Conservation (phyloP, 1,139 yeast genomes). For the Arxiozyma telluris region DNA sequence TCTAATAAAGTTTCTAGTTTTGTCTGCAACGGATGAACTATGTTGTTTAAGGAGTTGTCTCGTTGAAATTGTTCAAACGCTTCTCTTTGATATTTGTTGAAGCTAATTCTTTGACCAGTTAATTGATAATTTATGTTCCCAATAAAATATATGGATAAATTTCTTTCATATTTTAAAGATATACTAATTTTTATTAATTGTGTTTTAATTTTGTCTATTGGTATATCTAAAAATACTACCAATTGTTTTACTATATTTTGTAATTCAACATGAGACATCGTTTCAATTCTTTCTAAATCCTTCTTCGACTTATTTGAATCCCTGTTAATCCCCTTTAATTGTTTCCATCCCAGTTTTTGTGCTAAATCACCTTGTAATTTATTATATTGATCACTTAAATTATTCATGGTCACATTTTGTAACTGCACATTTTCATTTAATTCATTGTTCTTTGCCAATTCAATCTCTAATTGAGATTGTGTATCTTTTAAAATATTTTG, state of each 20-base stretch:
- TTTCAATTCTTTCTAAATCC: constrained; percentile 24
- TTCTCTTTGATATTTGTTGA: constrained; percentile 12
- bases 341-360: constrained; percentile 9
- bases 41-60: constrained; percentile 6
- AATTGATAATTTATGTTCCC: constrained; percentile 23
- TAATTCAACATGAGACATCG: constrained; percentile 19
- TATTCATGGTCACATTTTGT: constrained; percentile 1
- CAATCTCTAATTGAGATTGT: neutral
- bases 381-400: neutral
- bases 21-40: constrained; percentile 18
- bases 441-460: neutral
- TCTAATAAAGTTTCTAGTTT: constrained; percentile 15
- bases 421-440: neutral
- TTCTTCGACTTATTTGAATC: constrained; percentile 17
- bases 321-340: constrained; percentile 7
- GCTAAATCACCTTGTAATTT: neutral
- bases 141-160: constrained; percentile 24
- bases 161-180: constrained; percentile 23
- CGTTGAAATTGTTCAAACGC: constrained; percentile 13
- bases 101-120: constrained; percentile 16
- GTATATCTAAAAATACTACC: constrained; percentile 26
- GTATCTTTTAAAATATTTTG: neutral
- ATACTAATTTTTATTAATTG: constrained; percentile 25
- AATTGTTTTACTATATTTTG: constrained; percentile 30
- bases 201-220: constrained; percentile 24